phyloP scores from a whole-genome alignment of 176 grass and related monocot species.

The Cenchrus purpureus region DNA sequence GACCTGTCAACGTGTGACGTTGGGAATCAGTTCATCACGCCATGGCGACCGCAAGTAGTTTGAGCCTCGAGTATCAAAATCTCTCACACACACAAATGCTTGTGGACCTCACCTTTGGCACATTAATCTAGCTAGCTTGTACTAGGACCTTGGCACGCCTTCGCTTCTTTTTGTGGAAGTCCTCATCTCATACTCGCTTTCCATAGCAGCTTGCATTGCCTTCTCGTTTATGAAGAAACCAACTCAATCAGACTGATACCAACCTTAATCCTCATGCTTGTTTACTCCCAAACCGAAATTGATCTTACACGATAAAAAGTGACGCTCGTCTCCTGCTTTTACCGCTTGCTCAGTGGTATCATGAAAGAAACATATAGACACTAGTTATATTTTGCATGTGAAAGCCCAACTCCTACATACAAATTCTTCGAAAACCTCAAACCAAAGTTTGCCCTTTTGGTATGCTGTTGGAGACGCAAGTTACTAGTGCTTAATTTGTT shows the following conservation, averaged over 20 bases:
- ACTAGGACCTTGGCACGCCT: too few species aligned
- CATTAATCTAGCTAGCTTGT: too few species aligned
- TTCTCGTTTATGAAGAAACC: not conserved
- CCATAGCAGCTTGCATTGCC: not conserved
- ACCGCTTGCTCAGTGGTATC: not conserved
- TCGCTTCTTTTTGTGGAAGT: too few species aligned
- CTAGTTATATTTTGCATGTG: too few species aligned
- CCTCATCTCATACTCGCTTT: too few species aligned
- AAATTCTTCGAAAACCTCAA: too few species aligned
- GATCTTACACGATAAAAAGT: not conserved
- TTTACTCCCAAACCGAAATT: not conserved
- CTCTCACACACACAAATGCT: not conserved
- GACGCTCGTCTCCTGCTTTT: not conserved
- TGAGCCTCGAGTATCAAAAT: not conserved
- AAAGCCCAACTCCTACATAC: too few species aligned
- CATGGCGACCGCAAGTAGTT: not conserved
- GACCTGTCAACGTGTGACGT: not conserved
- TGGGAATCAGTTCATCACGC: not conserved
- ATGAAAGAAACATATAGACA: too few species aligned
- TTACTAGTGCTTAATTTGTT: too few species aligned
- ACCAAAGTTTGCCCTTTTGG: too few species aligned
- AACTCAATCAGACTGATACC: slow-evolving; percentile 9
- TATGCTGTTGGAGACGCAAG: too few species aligned
- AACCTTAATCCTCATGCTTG: slow-evolving; percentile 40
- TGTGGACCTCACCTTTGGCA: too few species aligned